Evolutionary conservation across 2,329 filamentous ascomycete genomes (phyloP).

Genomic region (Arthroderma uncinatum): DNA sequence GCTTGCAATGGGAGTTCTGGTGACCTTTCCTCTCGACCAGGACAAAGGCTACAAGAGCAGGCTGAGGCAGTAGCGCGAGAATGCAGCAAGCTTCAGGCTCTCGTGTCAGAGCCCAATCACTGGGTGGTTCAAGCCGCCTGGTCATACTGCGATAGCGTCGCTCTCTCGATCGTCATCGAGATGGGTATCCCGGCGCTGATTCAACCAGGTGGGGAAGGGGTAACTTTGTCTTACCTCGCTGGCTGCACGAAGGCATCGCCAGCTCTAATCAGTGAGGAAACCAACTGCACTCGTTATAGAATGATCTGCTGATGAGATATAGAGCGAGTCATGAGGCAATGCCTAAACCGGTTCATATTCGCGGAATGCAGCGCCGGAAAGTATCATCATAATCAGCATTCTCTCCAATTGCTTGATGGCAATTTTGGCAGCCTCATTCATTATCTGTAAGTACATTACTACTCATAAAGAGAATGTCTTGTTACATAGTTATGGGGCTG

Average conservation of each 20-base stretch:
- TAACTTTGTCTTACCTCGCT: not conserved
- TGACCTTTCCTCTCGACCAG: not conserved
- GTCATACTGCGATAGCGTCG: not conserved
- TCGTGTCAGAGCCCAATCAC: not conserved
- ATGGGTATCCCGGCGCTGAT: not conserved
- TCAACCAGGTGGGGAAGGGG: not conserved
- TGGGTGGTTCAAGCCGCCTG: not conserved
- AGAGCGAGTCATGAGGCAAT: not conserved
- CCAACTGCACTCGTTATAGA: not conserved
- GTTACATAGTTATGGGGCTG: not conserved
- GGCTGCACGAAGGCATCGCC: not conserved
- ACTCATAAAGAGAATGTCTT: not conserved
- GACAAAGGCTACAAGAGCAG: not conserved
- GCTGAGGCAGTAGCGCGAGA: not conserved
- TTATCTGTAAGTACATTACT: not conserved
- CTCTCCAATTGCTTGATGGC: not conserved
- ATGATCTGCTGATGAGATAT: not conserved
- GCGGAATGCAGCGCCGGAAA: not conserved
- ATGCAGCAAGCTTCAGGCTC: not conserved
- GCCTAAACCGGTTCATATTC: not conserved
- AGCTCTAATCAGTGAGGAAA: not conserved
- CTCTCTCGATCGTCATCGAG: not conserved
- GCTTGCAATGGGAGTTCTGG: not conserved
- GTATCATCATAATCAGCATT: not conserved
- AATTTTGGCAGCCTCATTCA: not conserved